These are phyloP conservation scores for Chaetomium sp. DNA, from an alignment of 2,329 filamentous ascomycete genomes.

Conservation along the genomic window DNA sequence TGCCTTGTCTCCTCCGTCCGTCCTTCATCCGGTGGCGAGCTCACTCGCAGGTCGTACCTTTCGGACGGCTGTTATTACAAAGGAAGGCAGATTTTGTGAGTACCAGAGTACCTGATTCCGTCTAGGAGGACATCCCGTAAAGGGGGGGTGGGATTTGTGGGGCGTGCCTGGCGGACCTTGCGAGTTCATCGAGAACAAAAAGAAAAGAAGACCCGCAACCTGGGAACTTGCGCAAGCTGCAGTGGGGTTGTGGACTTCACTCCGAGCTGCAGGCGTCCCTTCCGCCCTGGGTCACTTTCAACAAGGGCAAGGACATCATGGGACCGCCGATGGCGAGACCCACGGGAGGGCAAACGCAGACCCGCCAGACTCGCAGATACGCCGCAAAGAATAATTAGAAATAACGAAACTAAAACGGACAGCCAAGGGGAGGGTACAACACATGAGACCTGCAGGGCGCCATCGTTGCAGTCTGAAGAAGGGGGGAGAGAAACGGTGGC, in stretches of 20 bases:
- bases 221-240: too few relatives aligned
- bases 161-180: background rate
- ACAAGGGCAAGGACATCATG: slow-evolving; percentile 6
- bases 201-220: background rate
- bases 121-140: background rate
- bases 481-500: too few relatives aligned
- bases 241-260: background rate
- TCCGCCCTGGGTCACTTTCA: too few relatives aligned
- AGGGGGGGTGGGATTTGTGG: slow-evolving; percentile 9
- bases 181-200: slow-evolving; percentile 4
- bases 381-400: too few relatives aligned
- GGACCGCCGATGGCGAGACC: background rate
- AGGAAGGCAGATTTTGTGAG: too few relatives aligned
- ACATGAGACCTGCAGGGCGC: too few relatives aligned
- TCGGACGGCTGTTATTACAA: slow-evolving; percentile 17
- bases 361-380: too few relatives aligned
- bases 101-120: slow-evolving; percentile 9
- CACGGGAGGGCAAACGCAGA: background rate
- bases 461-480: too few relatives aligned
- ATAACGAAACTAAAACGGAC: too few relatives aligned
- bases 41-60: slow-evolving; percentile 14
- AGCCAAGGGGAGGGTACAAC: too few relatives aligned
- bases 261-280: background rate
- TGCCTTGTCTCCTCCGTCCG: slow-evolving; percentile 19
- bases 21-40: slow-evolving; percentile 24